These are phyloP conservation scores for Aureobasidium vineae DNA, from an alignment of 2,329 filamentous ascomycete species.

Conservation along the genomic window DNA sequence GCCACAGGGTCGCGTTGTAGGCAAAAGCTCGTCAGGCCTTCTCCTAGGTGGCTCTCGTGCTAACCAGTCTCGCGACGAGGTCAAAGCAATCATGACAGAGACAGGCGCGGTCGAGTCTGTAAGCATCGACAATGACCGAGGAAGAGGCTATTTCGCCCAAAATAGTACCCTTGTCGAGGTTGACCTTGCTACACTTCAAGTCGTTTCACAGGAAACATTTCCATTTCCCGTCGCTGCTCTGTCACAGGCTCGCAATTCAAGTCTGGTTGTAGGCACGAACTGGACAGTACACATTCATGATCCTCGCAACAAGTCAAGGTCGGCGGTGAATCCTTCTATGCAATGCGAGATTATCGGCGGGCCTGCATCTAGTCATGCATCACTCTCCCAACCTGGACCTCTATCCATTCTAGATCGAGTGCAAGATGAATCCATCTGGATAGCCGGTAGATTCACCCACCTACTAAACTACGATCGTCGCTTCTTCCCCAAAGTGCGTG, in stretches of 20 bases:
- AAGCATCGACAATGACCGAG: slow-evolving; percentile 66
- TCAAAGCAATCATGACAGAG: slow-evolving; percentile 62
- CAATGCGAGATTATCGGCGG: slow-evolving; percentile 37
- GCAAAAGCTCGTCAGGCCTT: slow-evolving; percentile 64
- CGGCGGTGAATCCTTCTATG: slow-evolving; percentile 27
- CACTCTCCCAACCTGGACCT: slow-evolving; percentile 75
- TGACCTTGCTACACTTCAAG: slow-evolving; percentile 69
- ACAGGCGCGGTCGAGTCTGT: slow-evolving; percentile 76
- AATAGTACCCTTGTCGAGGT: slow-evolving; percentile 76
- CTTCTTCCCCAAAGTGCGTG: slow-evolving; percentile 73
- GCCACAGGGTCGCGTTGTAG: slow-evolving; percentile 61
- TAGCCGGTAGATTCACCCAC: slow-evolving; percentile 83
- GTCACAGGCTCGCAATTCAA: slow-evolving; percentile 66
- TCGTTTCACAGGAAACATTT: slow-evolving; percentile 68
- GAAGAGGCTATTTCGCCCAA: slow-evolving; percentile 76
- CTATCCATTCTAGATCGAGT: slow-evolving; percentile 75
- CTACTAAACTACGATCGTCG: slow-evolving; percentile 87
- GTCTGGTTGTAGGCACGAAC: slow-evolving; percentile 81
- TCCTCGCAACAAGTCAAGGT: slow-evolving; percentile 51
- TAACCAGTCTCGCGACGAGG: background rate
- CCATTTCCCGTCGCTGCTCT: slow-evolving; percentile 81
- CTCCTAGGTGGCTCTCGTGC: slow-evolving; percentile 55
- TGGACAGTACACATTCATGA: slow-evolving; percentile 81
- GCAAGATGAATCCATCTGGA: slow-evolving; percentile 70
- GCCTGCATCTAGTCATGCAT: slow-evolving; percentile 57